Evolutionary conservation across 2,329 filamentous ascomycete species (phyloP).

Genomic region (Aspergillus sp.): DNA sequence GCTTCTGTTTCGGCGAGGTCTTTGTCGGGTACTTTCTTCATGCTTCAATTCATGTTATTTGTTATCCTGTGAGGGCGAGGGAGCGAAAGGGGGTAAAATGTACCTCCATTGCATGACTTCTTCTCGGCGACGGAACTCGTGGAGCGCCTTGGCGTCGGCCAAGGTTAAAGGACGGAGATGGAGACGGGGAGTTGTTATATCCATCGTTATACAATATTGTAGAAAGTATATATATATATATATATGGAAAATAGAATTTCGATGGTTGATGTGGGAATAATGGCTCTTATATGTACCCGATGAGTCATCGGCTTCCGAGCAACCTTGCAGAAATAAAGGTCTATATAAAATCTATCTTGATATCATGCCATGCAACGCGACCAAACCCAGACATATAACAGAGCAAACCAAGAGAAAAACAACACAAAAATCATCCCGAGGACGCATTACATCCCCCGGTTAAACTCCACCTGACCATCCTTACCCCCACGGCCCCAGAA

Average conservation of each 20-base stretch:
- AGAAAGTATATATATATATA: neutral
- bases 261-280: no score
- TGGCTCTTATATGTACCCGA: no score
- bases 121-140: conserved; percentile 5
- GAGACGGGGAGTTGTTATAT: conserved; percentile 9
- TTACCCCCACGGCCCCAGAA: conserved; percentile 80
- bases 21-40: conserved; percentile 8
- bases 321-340: no score
- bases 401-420: conserved; percentile 5
- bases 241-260: no score
- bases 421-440: neutral
- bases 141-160: conserved; percentile 6
- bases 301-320: no score
- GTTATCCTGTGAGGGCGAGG: neutral
- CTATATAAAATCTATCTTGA: no score
- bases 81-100: neutral
- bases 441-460: conserved; percentile 74
- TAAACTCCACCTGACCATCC: conserved; percentile 87
- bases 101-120: conserved; percentile 17
- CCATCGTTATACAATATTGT: conserved; percentile 1
- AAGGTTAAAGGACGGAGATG: conserved; percentile 3
- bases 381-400: conserved; percentile 2
- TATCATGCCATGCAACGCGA: neutral
- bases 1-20: conserved; percentile 2
- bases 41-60: neutral